Evolutionary conservation across 805 yeast species (phyloP), one percentile per base, ranked within the genome.

Genomic region (Sporopachydermia quercuum): DNA sequence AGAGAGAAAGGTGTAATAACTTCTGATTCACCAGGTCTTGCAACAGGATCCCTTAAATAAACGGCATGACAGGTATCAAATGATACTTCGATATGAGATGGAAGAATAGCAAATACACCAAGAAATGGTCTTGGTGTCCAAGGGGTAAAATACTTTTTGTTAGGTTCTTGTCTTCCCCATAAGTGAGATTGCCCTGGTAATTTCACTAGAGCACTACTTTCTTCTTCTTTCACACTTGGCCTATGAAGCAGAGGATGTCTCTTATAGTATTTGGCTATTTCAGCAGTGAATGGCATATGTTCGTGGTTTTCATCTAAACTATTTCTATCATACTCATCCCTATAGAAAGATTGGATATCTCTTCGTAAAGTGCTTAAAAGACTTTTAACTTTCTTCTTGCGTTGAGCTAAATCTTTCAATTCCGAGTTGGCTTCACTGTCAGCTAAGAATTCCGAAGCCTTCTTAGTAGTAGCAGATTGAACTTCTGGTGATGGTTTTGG

Each of bases 11-110:
- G 98, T 42, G 95, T 68, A 46, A 91, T 82, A 43, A 91, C 94
- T 65, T 91, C 98, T 19, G 95, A 81, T 55, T 83, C 87, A 42
- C 96, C 96, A 4, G 96, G 96, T 58, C 96, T 75, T 11, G 96
- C 94, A 38, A 91, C 86, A 13, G 98, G 98, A 58, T 91, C 94
- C 61, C 96, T 79, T 58, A 91, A 62, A 60, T 89, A 91, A n/a
- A 91, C 81, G 3, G 96, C 96, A 57, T 87, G 96, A 57, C 97
- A 89, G 3, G 96, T 85, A 45, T 73, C 71, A 59, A 83, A 89
- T 16, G 94, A 82, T 36, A 91, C 65, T 62, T 91, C 97, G 40
- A 91, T 65, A 60, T 91, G 97, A 46, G 82, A 78, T 18, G 98
- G 98, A 52, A 84, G 69, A 43, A 91, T 72, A 8, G 96, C 91